Percentiles rank a stretch among this genome's conserved stretches.
Evolutionary conservation across 345 rosid species (phyloP).

Genomic region (Eucalyptus lansdowneana): DNA sequence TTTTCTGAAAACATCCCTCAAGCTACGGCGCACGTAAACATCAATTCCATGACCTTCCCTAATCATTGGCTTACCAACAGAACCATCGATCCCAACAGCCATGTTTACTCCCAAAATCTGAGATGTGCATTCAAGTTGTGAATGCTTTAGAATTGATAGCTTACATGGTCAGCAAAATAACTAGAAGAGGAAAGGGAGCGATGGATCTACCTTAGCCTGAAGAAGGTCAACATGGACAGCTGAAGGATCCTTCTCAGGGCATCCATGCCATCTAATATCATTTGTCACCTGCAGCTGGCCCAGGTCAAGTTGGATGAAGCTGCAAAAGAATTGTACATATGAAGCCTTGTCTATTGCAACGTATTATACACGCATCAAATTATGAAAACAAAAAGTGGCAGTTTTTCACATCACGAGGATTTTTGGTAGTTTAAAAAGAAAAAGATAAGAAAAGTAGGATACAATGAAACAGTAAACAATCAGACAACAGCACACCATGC

Average conservation of each 20-base stretch:
- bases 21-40: constrained; percentile 78
- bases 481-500: not conserved
- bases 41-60: constrained; percentile 84
- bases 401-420: not conserved
- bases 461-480: not conserved
- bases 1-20: constrained; percentile 90
- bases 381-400: not conserved
- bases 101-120: constrained; percentile 94
- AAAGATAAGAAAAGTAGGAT: not conserved
- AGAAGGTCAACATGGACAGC: constrained; percentile 93
- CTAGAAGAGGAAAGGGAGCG: not conserved
- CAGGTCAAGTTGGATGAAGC: constrained; percentile 91
- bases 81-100: constrained; percentile 82
- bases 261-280: constrained; percentile 92
- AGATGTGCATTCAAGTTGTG: constrained; percentile 7
- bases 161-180: not conserved
- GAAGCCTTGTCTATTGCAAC: not conserved
- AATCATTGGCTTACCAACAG: constrained; percentile 78
- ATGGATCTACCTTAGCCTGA: constrained; percentile 67
- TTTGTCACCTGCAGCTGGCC: constrained; percentile 83
- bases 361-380: not conserved
- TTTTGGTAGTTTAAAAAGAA: not conserved
- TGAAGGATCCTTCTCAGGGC: constrained; percentile 74
- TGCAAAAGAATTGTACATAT: constrained; percentile 13
- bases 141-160: not conserved